Percentiles rank a stretch among this genome's conserved stretches.
phyloP scores from a whole-genome alignment of 1,139 yeast species.

The Debaryomyces coudertii region DNA sequence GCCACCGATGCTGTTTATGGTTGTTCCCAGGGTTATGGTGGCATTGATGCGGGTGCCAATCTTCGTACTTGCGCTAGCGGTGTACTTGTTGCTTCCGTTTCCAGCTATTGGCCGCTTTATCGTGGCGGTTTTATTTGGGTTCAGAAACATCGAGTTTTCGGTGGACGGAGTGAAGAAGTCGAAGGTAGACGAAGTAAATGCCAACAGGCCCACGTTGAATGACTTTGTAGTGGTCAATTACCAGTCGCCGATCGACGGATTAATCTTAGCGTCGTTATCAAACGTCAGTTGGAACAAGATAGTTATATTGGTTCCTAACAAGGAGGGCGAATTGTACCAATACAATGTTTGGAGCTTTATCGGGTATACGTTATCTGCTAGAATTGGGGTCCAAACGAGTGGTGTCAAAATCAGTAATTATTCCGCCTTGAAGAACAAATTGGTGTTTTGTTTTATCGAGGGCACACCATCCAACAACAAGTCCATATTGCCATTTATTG shows the following conservation, averaged over 20 bases:
- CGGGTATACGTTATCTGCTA: constrained; percentile 30
- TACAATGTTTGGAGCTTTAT: constrained; percentile 42
- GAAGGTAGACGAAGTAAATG: constrained; percentile 31
- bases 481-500: constrained; percentile 52
- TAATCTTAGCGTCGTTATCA: constrained; percentile 34
- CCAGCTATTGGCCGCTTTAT: constrained; percentile 20
- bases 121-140: constrained; percentile 26
- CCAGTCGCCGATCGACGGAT: constrained; percentile 57
- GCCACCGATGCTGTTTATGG: constrained; percentile 13
- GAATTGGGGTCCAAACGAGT: constrained; percentile 18
- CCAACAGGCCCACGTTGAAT: constrained; percentile 42
- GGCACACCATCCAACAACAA: constrained; percentile 74
- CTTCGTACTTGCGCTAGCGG: constrained; percentile 22
- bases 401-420: constrained; percentile 22
- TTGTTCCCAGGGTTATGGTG: constrained; percentile 18
- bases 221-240: constrained; percentile 57
- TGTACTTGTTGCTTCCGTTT: constrained; percentile 22
- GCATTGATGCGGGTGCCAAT: constrained; percentile 33
- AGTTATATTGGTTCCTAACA: constrained; percentile 49
- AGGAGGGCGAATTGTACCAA: constrained; percentile 36
- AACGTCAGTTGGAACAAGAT: constrained; percentile 34
- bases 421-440: constrained; percentile 30
- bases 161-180: constrained; percentile 58
- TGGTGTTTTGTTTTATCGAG: constrained; percentile 59
- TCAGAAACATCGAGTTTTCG: constrained; percentile 37